Evolutionary conservation across 805 yeast genomes (phyloP), one percentile per base, ranked within the genome.

Genomic region (Kregervanrija pseudodelftensis): DNA sequence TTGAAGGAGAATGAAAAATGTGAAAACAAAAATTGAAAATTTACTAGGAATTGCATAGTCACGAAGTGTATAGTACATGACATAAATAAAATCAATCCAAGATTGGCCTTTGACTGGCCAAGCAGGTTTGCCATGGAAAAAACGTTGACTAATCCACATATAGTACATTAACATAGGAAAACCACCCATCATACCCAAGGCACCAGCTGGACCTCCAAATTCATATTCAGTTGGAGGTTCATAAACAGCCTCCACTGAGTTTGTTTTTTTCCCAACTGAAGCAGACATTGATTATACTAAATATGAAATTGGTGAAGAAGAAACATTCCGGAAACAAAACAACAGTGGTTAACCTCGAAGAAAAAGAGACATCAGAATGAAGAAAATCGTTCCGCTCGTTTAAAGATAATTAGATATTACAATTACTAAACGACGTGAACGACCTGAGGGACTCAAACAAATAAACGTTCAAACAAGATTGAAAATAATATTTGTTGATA

Each of bases 131-230:
- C 96, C 96, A 50, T 69, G 69, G 65, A 88, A 87, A 63, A 83
- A 89, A 49, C 77, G 76, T 42, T 93, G 91, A 57, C 88, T 76
- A 44, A 91, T 80, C 95, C 96, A 91, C 93, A 93, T 84, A 67
- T 93, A 93, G 74, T 83, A 87, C 99, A 93, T 93, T 59, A 93
- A 72, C 39, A 82, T 59, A 8, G 99, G 99, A 69, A 93, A 93
- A 3, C 95, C 95, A 38, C 78, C 60, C 81, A 91, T 78, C 98
- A 93, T 91, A 7, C 90, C 91, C 15, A 82, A 46, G 40, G 88
- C 96, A 46, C 99, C 99, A 7, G 72, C 65, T 22, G 95, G 83
- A 0, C 98, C 98, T 42, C 99, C 99, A 59, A 91, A 93, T 55
- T 93, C 98, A 69, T 79, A 87, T 57, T 80, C 91, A 1, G 49